These are phyloP conservation scores for Colletotrichum camelliae DNA, from an alignment of 2,329 filamentous ascomycete genomes.

Conservation along the genomic window DNA sequence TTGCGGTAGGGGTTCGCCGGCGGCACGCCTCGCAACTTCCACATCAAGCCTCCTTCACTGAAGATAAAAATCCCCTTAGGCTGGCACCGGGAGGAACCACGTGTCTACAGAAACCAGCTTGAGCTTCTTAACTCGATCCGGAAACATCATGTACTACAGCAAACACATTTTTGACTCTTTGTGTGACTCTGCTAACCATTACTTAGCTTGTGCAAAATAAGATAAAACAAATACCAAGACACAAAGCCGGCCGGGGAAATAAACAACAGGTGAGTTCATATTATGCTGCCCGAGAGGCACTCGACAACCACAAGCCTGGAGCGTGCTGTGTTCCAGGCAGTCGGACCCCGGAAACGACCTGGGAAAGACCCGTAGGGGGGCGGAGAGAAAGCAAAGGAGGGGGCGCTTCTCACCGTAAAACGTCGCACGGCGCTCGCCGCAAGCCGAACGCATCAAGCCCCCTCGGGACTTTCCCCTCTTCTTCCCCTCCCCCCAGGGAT, in stretches of 20 bases:
- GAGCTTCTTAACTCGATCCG: not conserved
- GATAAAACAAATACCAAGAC: not conserved
- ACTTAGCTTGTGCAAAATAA: not conserved
- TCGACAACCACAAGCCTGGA: not conserved
- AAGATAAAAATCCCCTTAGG: not conserved
- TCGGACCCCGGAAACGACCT: not conserved
- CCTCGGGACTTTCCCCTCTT: not conserved
- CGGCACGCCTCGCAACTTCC: not conserved
- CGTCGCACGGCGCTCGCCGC: constrained; percentile 25
- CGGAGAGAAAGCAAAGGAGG: not conserved
- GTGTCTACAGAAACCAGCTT: not conserved
- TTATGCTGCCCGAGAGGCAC: not conserved
- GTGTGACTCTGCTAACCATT: not conserved
- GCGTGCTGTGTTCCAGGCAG: not conserved
- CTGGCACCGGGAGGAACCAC: not conserved
- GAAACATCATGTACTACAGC: not conserved
- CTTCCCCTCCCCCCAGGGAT: not conserved
- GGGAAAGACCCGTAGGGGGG: not conserved
- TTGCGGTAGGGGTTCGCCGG: not conserved
- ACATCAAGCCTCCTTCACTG: not conserved
- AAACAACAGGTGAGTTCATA: not conserved
- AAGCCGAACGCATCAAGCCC: constrained; percentile 2
- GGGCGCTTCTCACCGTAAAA: constrained; percentile 10
- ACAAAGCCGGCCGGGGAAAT: not conserved
- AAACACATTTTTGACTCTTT: not conserved